Base-by-base conservation (phyloP, 257 asterid species). In the Henckelia pumila region DNA sequence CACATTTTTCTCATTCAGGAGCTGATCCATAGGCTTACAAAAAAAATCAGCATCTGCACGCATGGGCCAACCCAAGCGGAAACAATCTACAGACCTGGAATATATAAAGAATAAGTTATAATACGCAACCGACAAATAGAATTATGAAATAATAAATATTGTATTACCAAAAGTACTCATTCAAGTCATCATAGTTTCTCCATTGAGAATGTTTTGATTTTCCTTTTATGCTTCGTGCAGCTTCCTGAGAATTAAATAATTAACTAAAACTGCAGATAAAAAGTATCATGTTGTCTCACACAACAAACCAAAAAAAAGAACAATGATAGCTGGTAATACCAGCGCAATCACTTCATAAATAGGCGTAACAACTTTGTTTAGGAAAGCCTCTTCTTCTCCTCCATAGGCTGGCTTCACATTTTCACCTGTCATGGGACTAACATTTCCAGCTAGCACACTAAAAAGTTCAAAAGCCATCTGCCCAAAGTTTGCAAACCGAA, bases 11-110 rank as follows among this genome's bases (percentile, higher is more conserved):
- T 88, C 96, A 73, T 73, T 79, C 64, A 26, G 84, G 68, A 47
- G 72, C 68, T 64, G 77, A 68, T 77, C 86, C 20, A 68, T 71
- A 0, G 89, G 85, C 72, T 67, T 82, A 73, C 96, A 86, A 76
- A 94, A 94, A 81, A 88, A 94, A 83, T 94, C 97, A 80, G 97
- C 99, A 83, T 94, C 95, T 67, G 97, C 97, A 5, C 97, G 99
- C 99, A 94, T 94, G 49, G 99, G 99, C 99, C 99, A 94, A 66
- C 99, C 97, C 78, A 94, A 75, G 29, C 97, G 95, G 76, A 94
- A 94, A 82, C 99, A 94, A 81, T 94, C 99, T 66, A 83, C 97
- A 7, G 99, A 88, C 99, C 99, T 93, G 75, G 30, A 76, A 26
- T 52, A 67, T 14, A 8, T 56, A 40, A 68, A 26, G 69, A 64